Percentiles rank a stretch among this genome's conserved stretches.
Conservation (phyloP, 2,329 filamentous ascomycete genomes). For the Trematosphaeria pertusa region DNA sequence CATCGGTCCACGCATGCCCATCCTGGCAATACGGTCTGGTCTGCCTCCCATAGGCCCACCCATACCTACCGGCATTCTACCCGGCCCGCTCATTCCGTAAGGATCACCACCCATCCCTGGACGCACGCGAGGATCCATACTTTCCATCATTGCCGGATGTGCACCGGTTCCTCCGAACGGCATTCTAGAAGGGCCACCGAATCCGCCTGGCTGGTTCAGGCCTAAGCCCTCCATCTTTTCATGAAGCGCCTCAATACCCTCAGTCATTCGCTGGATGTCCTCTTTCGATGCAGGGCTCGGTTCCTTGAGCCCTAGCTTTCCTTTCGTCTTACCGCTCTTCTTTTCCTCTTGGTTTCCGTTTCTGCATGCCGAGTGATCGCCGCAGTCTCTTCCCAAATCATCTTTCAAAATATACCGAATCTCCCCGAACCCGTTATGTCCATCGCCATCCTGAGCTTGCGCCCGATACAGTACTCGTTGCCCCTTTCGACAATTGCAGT, state of each 20-base stretch:
- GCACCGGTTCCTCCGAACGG: neutral
- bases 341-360: slow-evolving; percentile 11
- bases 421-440: slow-evolving; percentile 24
- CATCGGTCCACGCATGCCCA: slow-evolving; percentile 3
- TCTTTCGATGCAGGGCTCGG: too few species aligned
- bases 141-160: neutral
- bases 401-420: slow-evolving; percentile 36
- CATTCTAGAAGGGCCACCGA: too few species aligned
- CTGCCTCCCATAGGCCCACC: slow-evolving; percentile 5
- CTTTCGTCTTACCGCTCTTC: slow-evolving; percentile 3
- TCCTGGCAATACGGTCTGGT: slow-evolving; percentile 3
- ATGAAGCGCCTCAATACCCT: slow-evolving; percentile 8
- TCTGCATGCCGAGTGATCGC: slow-evolving; percentile 23
- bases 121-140: slow-evolving; percentile 19
- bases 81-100: slow-evolving; percentile 7
- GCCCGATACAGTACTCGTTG: slow-evolving; percentile 34
- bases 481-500: slow-evolving; percentile 36
- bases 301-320: slow-evolving; percentile 17
- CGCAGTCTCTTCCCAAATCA: slow-evolving; percentile 35
- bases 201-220: too few species aligned
- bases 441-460: slow-evolving; percentile 8
- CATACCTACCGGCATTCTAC: slow-evolving; percentile 17
- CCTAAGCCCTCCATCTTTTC: slow-evolving; percentile 10
- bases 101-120: slow-evolving; percentile 15
- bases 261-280: too few species aligned